phyloP scores from a whole-genome alignment of 768 basidiomycete species.

The Termitomyces eurrhizus region DNA sequence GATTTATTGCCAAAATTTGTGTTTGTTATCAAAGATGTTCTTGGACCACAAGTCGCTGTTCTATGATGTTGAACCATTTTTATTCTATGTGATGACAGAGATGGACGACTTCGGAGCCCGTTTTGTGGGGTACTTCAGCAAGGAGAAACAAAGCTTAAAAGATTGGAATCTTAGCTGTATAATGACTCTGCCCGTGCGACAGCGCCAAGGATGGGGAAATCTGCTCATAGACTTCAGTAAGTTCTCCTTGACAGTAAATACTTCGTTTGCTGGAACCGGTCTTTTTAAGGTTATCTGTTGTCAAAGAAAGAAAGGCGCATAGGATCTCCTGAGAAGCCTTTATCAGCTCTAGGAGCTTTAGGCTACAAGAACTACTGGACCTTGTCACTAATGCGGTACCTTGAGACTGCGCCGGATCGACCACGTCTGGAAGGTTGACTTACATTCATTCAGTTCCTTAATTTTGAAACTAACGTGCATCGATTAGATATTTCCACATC shows the following conservation, averaged over 20 bases:
- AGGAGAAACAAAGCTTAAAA: conserved; percentile 95
- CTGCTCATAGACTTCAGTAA: conserved; percentile 96
- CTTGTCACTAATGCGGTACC: conserved; percentile 77
- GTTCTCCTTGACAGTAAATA: conserved; percentile 26
- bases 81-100: conserved; percentile 98
- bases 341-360: conserved; percentile 87
- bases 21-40: conserved; percentile 97
- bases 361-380: conserved; percentile 98
- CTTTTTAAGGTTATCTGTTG: conserved; percentile 77
- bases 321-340: conserved; percentile 95
- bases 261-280: not conserved
- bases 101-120: conserved; percentile 84
- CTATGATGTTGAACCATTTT: conserved; percentile 98
- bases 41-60: conserved; percentile 98
- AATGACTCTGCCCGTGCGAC: conserved; percentile 95
- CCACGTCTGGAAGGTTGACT: conserved; percentile 72
- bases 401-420: conserved; percentile 52
- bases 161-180: conserved; percentile 99
- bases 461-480: not conserved
- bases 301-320: conserved; percentile 90
- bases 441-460: conserved; percentile 1
- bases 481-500: conserved; percentile 72
- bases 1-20: conserved; percentile 99
- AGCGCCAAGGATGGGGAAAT: conserved; percentile 96
- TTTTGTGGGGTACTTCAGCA: conserved; percentile 98